A percentile compares a stretch with the other conserved stretches of the same genome.
phyloP scores from a whole-genome alignment of 371 early-diverging fungal species.

The Sporodiniella umbellata region DNA sequence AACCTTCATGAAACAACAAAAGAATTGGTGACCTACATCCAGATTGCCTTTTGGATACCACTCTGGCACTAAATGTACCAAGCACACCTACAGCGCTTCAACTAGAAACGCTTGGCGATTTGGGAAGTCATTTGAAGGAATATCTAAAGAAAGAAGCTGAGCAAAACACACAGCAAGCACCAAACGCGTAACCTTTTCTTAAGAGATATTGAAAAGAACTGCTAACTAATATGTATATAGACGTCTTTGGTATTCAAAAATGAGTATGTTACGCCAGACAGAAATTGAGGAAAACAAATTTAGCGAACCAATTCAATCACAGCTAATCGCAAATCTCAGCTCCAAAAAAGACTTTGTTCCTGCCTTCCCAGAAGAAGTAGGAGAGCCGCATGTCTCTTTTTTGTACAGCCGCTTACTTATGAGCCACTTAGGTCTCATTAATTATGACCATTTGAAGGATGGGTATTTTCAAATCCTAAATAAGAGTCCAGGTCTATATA shows the following conservation, averaged over 20 bases:
- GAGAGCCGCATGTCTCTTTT: slow-evolving; percentile 54
- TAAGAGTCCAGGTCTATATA: slow-evolving; percentile 60
- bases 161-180: slow-evolving; percentile 32
- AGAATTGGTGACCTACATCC: slow-evolving; percentile 61
- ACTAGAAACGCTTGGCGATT: slow-evolving; percentile 29
- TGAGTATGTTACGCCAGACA: slow-evolving; percentile 40
- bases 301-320: slow-evolving; percentile 26
- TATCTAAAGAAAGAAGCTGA: slow-evolving; percentile 56
- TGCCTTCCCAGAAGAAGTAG: slow-evolving; percentile 50
- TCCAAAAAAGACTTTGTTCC: slow-evolving; percentile 56
- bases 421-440: slow-evolving; percentile 72
- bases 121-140: slow-evolving; percentile 41
- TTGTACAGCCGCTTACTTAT: slow-evolving; percentile 67
- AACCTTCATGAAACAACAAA: slow-evolving; percentile 1
- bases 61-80: slow-evolving; percentile 50
- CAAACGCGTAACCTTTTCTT: slow-evolving; percentile 28
- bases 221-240: slow-evolving; percentile 15
- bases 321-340: slow-evolving; percentile 44
- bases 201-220: neutral
- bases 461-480: slow-evolving; percentile 66
- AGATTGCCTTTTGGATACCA: slow-evolving; percentile 57
- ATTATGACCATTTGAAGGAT: slow-evolving; percentile 72
- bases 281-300: slow-evolving; percentile 13
- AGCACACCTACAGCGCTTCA: slow-evolving; percentile 30
- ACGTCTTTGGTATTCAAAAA: slow-evolving; percentile 46